Percentiles rank a stretch among this genome's conserved stretches.
phyloP scores from a whole-genome alignment of 306 rosid species.

The Lagenaria siceraria region DNA sequence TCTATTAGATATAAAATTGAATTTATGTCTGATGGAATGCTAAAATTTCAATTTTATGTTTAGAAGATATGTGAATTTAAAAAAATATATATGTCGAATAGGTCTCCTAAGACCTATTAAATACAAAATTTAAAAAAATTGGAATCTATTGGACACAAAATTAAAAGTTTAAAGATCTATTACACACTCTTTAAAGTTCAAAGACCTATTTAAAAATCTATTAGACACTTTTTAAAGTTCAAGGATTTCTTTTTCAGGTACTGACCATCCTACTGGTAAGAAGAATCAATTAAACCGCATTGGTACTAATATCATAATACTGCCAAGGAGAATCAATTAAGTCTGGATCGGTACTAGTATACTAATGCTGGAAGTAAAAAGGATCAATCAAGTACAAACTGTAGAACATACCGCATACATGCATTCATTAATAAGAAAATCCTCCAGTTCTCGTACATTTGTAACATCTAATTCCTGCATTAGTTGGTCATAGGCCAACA shows the following conservation, averaged over 20 bases:
- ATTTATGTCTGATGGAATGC: too few relatives aligned
- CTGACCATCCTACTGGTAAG: neutral
- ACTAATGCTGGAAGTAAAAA: neutral
- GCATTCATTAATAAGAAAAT: conserved; percentile 94
- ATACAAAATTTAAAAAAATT: too few relatives aligned
- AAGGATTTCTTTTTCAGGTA: neutral
- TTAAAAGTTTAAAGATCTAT: too few relatives aligned
- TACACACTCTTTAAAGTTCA: too few relatives aligned
- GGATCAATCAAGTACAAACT: neutral
- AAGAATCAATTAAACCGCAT: neutral
- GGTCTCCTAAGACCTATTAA: too few relatives aligned
- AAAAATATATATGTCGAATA: too few relatives aligned
- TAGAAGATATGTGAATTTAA: too few relatives aligned
- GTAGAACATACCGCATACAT: conserved; percentile 76
- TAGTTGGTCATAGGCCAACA: conserved; percentile 72
- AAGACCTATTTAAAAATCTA: too few relatives aligned
- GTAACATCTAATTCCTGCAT: conserved; percentile 86
- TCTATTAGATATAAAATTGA: too few relatives aligned
- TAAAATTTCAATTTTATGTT: too few relatives aligned
- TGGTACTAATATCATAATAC: neutral
- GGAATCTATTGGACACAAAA: too few relatives aligned
- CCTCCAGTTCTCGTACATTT: conserved; percentile 84
- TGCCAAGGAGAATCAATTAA: neutral
- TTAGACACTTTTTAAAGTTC: neutral
- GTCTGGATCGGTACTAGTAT: neutral